Conservation (phyloP, 192 early-diverging fungal species). For the Umbelopsis vinacea region DNA sequence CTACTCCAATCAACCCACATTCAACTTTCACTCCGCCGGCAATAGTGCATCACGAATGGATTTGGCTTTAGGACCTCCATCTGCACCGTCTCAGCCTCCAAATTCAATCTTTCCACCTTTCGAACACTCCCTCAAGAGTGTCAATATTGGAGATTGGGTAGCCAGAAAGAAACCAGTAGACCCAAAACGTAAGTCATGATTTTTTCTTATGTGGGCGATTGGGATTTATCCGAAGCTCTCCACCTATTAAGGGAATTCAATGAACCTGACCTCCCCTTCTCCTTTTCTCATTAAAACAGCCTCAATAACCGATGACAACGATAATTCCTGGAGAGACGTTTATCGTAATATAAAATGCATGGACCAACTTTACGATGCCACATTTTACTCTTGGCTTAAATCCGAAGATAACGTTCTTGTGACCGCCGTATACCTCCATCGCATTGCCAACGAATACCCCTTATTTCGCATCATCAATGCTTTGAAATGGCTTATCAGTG, state of each 20-base stretch:
- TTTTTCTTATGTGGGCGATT: neutral
- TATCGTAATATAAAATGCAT: constrained; percentile 72
- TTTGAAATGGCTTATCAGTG: constrained; percentile 73
- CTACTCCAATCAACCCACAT: constrained; percentile 10
- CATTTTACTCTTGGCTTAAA: constrained; percentile 77
- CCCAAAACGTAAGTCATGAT: constrained; percentile 3
- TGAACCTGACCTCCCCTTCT: neutral
- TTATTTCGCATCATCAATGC: constrained; percentile 77
- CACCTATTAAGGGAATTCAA: constrained; percentile 15
- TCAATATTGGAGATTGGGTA: constrained; percentile 12
- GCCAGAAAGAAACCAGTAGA: constrained; percentile 16
- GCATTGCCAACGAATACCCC: constrained; percentile 77
- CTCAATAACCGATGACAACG: constrained; percentile 24
- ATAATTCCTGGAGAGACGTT: constrained; percentile 66
- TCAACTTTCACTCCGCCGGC: constrained; percentile 13
- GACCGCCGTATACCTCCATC: constrained; percentile 70
- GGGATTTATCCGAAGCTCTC: neutral
- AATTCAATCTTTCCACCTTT: constrained; percentile 21
- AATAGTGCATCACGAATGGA: constrained; percentile 21
- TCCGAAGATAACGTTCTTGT: constrained; percentile 76
- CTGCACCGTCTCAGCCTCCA: constrained; percentile 10
- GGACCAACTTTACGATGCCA: constrained; percentile 78
- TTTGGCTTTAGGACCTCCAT: constrained; percentile 5
- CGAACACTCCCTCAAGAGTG: constrained; percentile 18
- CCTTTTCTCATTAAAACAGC: neutral